phyloP scores from a whole-genome alignment of 2,329 filamentous ascomycete genomes.

The Pseudogymnoascus pannorum region DNA sequence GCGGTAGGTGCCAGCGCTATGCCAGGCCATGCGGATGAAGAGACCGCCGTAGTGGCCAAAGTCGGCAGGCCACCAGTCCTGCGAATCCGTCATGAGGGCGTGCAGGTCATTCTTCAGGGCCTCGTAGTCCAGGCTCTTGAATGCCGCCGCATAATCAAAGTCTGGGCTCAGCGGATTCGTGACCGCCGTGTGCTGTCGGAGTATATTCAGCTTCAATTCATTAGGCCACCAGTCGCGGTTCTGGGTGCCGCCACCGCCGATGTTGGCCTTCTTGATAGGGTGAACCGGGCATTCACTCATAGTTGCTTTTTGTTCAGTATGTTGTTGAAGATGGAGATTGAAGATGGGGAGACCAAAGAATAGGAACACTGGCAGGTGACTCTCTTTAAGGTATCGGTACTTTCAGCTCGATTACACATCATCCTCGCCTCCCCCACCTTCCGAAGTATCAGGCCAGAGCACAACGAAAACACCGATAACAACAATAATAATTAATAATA shows the following conservation, averaged over 20 bases:
- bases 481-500: too few relatives aligned
- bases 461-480: too few relatives aligned
- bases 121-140: slow-evolving; percentile 64
- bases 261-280: slow-evolving; percentile 18
- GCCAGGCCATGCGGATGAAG: slow-evolving; percentile 77
- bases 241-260: slow-evolving; percentile 53
- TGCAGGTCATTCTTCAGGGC: slow-evolving; percentile 66
- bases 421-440: too few relatives aligned
- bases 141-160: slow-evolving; percentile 66
- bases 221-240: slow-evolving; percentile 72
- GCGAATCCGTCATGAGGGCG: slow-evolving; percentile 68
- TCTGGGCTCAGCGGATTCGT: slow-evolving; percentile 56
- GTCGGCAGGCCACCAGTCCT: slow-evolving; percentile 77
- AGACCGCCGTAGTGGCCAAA: slow-evolving; percentile 76
- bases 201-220: slow-evolving; percentile 58
- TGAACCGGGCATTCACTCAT: slow-evolving; percentile 23
- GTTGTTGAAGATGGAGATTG: too few relatives aligned
- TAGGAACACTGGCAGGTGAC: too few relatives aligned
- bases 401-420: too few relatives aligned
- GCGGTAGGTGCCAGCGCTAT: slow-evolving; percentile 72
- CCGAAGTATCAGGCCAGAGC: too few relatives aligned
- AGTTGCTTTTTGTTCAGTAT: too few relatives aligned
- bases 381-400: too few relatives aligned
- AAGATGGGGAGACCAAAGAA: too few relatives aligned
- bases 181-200: slow-evolving; percentile 60